These are phyloP conservation scores for Vicia faba DNA, from an alignment of 306 rosid species.

Conservation along the genomic window DNA sequence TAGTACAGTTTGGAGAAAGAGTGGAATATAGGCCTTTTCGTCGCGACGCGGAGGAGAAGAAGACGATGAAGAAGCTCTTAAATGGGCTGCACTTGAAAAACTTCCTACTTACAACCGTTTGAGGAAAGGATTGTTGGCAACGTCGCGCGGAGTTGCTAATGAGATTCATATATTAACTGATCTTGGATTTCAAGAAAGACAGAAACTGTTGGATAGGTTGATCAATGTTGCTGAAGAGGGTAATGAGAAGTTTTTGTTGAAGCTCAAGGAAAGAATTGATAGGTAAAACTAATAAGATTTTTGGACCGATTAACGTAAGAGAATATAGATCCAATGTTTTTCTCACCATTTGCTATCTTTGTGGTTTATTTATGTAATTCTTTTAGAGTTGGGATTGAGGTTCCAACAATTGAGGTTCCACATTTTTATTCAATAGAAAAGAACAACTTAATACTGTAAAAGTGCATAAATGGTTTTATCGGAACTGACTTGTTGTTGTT, in stretches of 20 bases:
- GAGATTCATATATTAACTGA: slow-evolving; percentile 52
- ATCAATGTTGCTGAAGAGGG: no score
- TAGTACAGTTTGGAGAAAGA: slow-evolving; percentile 54
- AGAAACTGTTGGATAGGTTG: no score
- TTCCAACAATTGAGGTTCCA: slow-evolving; percentile 63
- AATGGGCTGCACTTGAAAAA: slow-evolving; percentile 74
- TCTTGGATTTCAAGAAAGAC: no score
- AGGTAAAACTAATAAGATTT: no score
- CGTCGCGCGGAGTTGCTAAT: slow-evolving; percentile 46
- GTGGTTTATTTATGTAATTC: no score
- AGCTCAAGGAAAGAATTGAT: no score
- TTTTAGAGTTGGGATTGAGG: slow-evolving; percentile 51
- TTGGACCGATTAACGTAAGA: background rate
- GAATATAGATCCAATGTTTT: background rate
- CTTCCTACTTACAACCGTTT: slow-evolving; percentile 80
- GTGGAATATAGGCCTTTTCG: slow-evolving; percentile 50
- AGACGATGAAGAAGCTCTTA: slow-evolving; percentile 75
- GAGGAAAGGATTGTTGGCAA: slow-evolving; percentile 60
- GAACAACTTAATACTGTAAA: no score
- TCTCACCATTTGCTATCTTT: background rate
- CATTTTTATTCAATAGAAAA: no score
- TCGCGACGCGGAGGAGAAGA: slow-evolving; percentile 48
- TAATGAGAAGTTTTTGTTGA: no score
- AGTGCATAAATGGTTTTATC: no score
- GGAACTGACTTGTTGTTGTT: no score